These are phyloP conservation scores for Ceratocystiopsis brevicomis DNA, from an alignment of 2,329 filamentous ascomycete genomes.

Conservation along the genomic window DNA sequence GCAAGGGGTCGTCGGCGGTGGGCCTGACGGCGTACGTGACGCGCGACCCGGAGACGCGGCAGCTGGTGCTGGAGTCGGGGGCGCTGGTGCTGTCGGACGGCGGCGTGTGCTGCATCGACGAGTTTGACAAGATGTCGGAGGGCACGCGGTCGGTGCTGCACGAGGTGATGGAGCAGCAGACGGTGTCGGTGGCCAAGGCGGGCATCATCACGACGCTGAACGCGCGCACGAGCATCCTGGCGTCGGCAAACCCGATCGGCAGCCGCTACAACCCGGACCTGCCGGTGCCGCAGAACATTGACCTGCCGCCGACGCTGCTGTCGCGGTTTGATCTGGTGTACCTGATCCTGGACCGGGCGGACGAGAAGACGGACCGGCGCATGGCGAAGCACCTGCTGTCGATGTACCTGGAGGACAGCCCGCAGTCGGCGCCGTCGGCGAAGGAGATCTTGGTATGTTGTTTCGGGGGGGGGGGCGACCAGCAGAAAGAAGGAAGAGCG, in stretches of 20 bases:
- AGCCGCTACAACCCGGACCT: constrained; percentile 94
- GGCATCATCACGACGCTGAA: constrained; percentile 96
- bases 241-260: constrained; percentile 93
- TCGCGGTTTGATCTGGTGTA: constrained; percentile 96
- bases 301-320: constrained; percentile 82
- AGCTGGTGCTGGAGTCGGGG: constrained; percentile 64
- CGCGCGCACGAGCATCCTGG: constrained; percentile 83
- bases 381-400: constrained; percentile 83
- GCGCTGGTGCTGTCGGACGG: constrained; percentile 64
- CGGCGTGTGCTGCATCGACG: constrained; percentile 69
- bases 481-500: too few species aligned
- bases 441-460: constrained; percentile 63
- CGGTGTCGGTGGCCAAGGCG: constrained; percentile 70
- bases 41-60: constrained; percentile 60
- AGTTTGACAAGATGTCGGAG: constrained; percentile 77
- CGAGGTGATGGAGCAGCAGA: constrained; percentile 81
- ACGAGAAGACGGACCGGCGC: constrained; percentile 74
- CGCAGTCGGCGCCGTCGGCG: constrained; percentile 56
- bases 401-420: constrained; percentile 91
- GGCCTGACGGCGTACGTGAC: constrained; percentile 69
- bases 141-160: constrained; percentile 61
- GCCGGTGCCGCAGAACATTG: constrained; percentile 93
- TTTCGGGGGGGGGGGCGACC: too few species aligned
- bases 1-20: constrained; percentile 63
- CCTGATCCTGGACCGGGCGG: constrained; percentile 81